Base-by-base conservation (phyloP, 2,329 filamentous ascomycete species). In the Aspergillus pseudoglaucus region DNA sequence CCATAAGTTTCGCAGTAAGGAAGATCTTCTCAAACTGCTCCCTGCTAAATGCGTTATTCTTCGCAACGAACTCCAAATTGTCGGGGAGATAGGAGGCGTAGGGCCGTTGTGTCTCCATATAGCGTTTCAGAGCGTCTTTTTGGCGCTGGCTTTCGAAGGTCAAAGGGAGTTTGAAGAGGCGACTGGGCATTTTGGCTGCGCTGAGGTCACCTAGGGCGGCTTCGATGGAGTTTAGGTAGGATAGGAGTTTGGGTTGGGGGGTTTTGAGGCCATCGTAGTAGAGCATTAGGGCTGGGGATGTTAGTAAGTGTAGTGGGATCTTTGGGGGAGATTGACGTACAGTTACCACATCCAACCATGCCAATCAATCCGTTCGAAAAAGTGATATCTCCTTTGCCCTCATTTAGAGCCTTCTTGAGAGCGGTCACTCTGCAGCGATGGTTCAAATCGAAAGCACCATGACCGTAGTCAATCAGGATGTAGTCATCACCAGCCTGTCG, bases 61-160 rank as follows among this genome's bases (percentile, higher is more conserved):
- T 74, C 1, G 76, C 76, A 6, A 72, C 62, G 47, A 84, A 85
- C 1, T 76, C 71, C 37, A 83, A 70, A 46, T 84, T 84, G 53
- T 80, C 78, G 0, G 82, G 82, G 0, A 85, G 69, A 58, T 82
- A 85, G 0, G 79, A 75, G 0, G 82, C 82, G 43, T 81, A 75
- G 1, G 77, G 73, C 6, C 82, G 74, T 52, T 83, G 80, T 0
- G 80, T 84, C 20, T 78, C 77, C 59, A 77, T 77, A 61, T 85
- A 85, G 3, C 82, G 73, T 41, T 78, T 67, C 0, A 82, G 74
- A 0, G 81, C 81, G 30, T 78, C 74, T 17, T 72, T 60, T 48
- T 69, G 65, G 27, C 57, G 55, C 47, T 60, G 51, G 51, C 59
- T 62, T 46, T 72, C 63, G 50, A 76, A 74, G 4, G 66, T 68